Evolutionary conservation across 1,284 basidiomycete species (phyloP).

Genomic region (Irpex sp.): DNA sequence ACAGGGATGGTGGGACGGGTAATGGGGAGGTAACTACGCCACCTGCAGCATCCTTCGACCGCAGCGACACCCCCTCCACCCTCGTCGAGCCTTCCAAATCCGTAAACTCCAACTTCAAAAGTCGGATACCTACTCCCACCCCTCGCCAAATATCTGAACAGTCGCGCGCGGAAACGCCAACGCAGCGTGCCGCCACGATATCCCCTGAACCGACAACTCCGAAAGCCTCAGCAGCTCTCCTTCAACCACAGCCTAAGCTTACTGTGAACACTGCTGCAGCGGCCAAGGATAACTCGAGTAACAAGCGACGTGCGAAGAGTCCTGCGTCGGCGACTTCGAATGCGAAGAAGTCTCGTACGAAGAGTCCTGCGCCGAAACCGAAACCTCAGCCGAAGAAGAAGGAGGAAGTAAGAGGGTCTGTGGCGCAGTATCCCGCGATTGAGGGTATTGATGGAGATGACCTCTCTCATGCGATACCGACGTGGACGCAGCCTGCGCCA

Average conservation of each 20-base stretch:
- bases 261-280: background rate
- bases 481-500: constrained; percentile 70
- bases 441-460: constrained; percentile 45
- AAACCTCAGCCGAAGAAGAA: constrained; percentile 25
- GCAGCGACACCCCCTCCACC: constrained; percentile 18
- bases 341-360: constrained; percentile 35
- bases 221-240: constrained; percentile 6
- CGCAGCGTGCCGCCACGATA: constrained; percentile 10
- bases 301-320: constrained; percentile 42
- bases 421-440: constrained; percentile 60
- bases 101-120: constrained; percentile 16
- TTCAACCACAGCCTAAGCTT: background rate
- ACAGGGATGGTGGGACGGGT: constrained; percentile 22
- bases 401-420: constrained; percentile 37
- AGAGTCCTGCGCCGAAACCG: constrained; percentile 24
- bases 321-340: constrained; percentile 33
- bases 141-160: constrained; percentile 27
- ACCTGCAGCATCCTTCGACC: constrained; percentile 4
- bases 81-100: constrained; percentile 23
- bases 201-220: constrained; percentile 14
- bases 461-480: constrained; percentile 66
- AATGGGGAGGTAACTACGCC: constrained; percentile 5
- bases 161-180: constrained; percentile 22
- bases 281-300: constrained; percentile 14
- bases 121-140: constrained; percentile 26